A percentile compares a stretch with the other conserved stretches of the same genome.
Evolutionary conservation across 1,139 yeast genomes (phyloP).

Genomic region (Magnusiomyces tetraspermus): DNA sequence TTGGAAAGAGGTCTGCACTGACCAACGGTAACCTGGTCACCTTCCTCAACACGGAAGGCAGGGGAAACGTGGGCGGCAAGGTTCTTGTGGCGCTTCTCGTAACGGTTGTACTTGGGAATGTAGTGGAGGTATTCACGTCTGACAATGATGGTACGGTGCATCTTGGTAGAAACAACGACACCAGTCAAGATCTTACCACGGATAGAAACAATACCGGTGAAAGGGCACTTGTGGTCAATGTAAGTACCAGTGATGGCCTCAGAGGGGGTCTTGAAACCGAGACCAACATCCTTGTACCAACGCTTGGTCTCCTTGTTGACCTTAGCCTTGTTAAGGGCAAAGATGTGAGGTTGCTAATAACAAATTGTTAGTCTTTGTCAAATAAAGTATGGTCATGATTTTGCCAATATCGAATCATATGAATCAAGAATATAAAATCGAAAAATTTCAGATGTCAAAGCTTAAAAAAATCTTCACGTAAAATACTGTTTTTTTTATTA

Average conservation of each 20-base stretch:
- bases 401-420: too few relatives aligned
- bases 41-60: conserved; percentile 99
- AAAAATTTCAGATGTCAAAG: too few relatives aligned
- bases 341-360: conserved; percentile 96
- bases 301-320: conserved; percentile 99
- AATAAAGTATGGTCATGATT: too few relatives aligned
- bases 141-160: conserved; percentile 99
- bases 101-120: conserved; percentile 99
- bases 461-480: too few relatives aligned
- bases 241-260: conserved; percentile 97
- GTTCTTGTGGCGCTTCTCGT: conserved; percentile 99
- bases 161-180: conserved; percentile 98
- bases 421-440: too few relatives aligned
- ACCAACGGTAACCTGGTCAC: conserved; percentile 99
- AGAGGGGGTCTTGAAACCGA: conserved; percentile 99
- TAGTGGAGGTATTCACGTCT: conserved; percentile 99
- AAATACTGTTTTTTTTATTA: too few relatives aligned
- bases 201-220: conserved; percentile 92
- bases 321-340: conserved; percentile 99
- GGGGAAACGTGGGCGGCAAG: conserved; percentile 99
- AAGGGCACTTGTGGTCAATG: conserved; percentile 99
- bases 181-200: conserved; percentile 97
- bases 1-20: conserved; percentile 99
- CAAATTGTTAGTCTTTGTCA: background rate
- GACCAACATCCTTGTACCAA: conserved; percentile 99